These are phyloP conservation scores for Heterobasidion parviporum DNA, from an alignment of 1,284 basidiomycete species.

Conservation along the genomic window DNA sequence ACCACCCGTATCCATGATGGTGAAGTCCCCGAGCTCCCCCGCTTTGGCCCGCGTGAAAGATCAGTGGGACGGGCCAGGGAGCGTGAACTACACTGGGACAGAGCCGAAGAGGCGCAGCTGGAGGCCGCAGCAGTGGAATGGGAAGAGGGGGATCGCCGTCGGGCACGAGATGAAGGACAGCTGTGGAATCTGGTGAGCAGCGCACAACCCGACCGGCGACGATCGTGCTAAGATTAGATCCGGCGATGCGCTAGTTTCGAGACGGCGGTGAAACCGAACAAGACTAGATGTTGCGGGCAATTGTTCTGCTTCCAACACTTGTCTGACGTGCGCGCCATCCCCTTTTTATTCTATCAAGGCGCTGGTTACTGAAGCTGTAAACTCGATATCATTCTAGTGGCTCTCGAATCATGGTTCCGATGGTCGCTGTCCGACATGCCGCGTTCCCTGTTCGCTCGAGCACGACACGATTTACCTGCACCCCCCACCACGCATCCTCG, in stretches of 20 bases:
- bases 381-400: constrained; percentile 6
- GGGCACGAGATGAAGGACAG: constrained; percentile 9
- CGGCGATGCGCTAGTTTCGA: constrained; percentile 9
- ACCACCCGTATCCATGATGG: background rate
- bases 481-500: constrained; percentile 5
- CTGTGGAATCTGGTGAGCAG: constrained; percentile 13
- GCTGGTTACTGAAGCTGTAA: background rate
- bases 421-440: constrained; percentile 14
- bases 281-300: constrained; percentile 12
- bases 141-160: constrained; percentile 8
- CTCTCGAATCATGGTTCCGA: constrained; percentile 8
- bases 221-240: background rate
- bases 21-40: background rate
- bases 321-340: constrained; percentile 10
- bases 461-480: constrained; percentile 12
- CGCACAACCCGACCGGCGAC: background rate
- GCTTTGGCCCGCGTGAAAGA: constrained; percentile 1
- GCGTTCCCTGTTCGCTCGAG: constrained; percentile 11
- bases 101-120: background rate
- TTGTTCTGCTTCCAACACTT: constrained; percentile 14
- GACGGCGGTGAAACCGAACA: constrained; percentile 11
- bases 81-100: background rate
- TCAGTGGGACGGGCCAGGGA: background rate
- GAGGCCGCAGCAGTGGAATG: constrained; percentile 8
- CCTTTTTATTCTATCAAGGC: background rate